A percentile compares a stretch with the other conserved stretches of the same genome.
phyloP scores from a whole-genome alignment of 805 yeast genomes.

The Pichia thaimueangensis region DNA sequence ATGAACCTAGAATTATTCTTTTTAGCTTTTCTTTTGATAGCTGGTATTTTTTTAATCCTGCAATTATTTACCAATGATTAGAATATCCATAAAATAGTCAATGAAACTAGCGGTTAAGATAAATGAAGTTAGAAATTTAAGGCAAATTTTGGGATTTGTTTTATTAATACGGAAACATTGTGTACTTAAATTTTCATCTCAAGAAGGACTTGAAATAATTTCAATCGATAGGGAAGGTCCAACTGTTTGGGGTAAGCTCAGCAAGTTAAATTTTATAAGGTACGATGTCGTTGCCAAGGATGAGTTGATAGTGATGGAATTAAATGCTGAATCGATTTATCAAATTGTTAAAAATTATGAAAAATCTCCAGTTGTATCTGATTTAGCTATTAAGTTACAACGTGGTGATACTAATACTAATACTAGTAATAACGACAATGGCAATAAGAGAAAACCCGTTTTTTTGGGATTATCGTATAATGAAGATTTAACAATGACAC shows the following conservation, averaged over 20 bases:
- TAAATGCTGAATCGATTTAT: slow-evolving; percentile 53
- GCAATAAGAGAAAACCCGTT: slow-evolving; percentile 33
- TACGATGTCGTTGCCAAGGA: slow-evolving; percentile 48
- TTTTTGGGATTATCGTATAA: slow-evolving; percentile 50
- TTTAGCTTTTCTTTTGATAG: too few relatives aligned
- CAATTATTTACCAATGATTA: too few relatives aligned
- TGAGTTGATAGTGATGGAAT: slow-evolving; percentile 51
- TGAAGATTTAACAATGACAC: slow-evolving; percentile 35
- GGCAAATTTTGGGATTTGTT: slow-evolving; percentile 22
- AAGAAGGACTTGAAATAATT: slow-evolving; percentile 42
- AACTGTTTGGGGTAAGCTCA: slow-evolving; percentile 60
- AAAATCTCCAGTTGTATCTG: slow-evolving; percentile 41
- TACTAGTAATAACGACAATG: slow-evolving; percentile 31
- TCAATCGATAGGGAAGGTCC: slow-evolving; percentile 52
- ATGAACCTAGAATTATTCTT: too few relatives aligned
- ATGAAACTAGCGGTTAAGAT: slow-evolving; percentile 26
- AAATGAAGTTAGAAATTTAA: slow-evolving; percentile 20
- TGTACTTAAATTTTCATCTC: slow-evolving; percentile 48
- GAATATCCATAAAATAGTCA: too few relatives aligned
- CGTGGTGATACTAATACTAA: slow-evolving; percentile 4
- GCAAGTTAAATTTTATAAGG: slow-evolving; percentile 39
- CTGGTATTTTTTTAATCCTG: too few relatives aligned
- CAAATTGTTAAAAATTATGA: slow-evolving; percentile 56
- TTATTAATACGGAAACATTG: slow-evolving; percentile 47
- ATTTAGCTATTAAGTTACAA: slow-evolving; percentile 44